Conservation (phyloP, 179 eudicot species). For the Corrigiola litoralis region DNA sequence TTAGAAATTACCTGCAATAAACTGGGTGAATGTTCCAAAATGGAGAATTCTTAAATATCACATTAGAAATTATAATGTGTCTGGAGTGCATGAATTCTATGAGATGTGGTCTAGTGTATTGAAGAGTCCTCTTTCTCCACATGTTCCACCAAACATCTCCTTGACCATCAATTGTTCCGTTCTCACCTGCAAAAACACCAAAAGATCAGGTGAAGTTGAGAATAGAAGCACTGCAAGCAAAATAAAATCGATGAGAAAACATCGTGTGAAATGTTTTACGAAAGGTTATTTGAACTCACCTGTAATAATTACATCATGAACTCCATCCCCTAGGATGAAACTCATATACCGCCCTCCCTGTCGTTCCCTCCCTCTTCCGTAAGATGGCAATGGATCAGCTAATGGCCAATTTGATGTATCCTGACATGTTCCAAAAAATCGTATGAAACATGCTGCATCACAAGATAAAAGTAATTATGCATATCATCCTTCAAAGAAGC, state of each 20-base stretch:
- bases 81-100: conserved; percentile 73
- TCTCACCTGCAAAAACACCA: conserved; percentile 55
- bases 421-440: conserved; percentile 31
- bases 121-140: conserved; percentile 78
- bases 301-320: conserved; percentile 80
- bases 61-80: conserved; percentile 67
- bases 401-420: conserved; percentile 74
- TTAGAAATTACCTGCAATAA: conserved; percentile 70
- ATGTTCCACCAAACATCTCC: conserved; percentile 96
- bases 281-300: conserved; percentile 35
- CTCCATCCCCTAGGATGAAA: conserved; percentile 73
- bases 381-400: conserved; percentile 80
- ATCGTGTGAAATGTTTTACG: not conserved
- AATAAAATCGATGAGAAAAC: not conserved
- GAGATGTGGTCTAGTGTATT: conserved; percentile 77
- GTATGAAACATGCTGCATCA: not conserved
- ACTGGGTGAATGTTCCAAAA: conserved; percentile 97
- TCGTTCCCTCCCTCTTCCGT: conserved; percentile 85
- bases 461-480: not conserved
- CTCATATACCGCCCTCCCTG: conserved; percentile 65
- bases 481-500: not conserved
- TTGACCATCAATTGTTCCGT: conserved; percentile 96
- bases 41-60: conserved; percentile 79
- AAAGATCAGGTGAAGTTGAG: not conserved
- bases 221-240: not conserved